Percentiles rank a stretch among this genome's conserved stretches.
Conservation (phyloP, 139 green algal species). For the Eudorina sp. region DNA sequence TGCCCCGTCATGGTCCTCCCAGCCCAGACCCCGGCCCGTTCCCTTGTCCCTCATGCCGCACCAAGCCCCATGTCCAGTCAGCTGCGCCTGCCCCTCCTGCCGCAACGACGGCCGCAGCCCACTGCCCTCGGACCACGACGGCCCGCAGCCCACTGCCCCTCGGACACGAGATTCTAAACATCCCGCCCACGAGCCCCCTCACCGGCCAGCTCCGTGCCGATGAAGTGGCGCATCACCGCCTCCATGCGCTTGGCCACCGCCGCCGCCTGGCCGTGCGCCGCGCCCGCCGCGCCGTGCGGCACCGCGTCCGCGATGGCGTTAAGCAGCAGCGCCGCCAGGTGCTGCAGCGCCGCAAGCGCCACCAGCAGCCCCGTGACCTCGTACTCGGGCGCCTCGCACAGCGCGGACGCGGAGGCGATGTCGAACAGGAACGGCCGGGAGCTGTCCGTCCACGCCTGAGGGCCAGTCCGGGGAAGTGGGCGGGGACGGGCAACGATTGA, state of each 20-base stretch:
- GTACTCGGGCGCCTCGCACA: constrained; percentile 69
- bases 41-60: neutral
- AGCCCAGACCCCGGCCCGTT: no score
- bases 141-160: no score
- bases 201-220: constrained; percentile 42
- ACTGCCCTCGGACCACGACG: no score
- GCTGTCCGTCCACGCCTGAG: constrained; percentile 47
- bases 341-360: constrained; percentile 59
- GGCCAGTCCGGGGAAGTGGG: no score
- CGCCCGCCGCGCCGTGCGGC: constrained; percentile 40
- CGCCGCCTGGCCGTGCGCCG: constrained; percentile 40
- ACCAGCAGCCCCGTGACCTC: constrained; percentile 44
- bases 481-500: no score
- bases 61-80: no score
- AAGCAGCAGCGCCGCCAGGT: constrained; percentile 50
- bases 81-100: no score
- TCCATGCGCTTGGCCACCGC: constrained; percentile 50
- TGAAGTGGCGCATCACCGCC: constrained; percentile 37
- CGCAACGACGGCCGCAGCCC: no score
- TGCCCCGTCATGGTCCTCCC: no score
- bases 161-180: no score
- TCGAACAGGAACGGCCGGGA: constrained; percentile 65
- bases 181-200: no score
- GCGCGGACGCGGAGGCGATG: constrained; percentile 60
- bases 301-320: constrained; percentile 46